Conservation (phyloP, 148 eudicot species). For the Rhododendron mucronatum region DNA sequence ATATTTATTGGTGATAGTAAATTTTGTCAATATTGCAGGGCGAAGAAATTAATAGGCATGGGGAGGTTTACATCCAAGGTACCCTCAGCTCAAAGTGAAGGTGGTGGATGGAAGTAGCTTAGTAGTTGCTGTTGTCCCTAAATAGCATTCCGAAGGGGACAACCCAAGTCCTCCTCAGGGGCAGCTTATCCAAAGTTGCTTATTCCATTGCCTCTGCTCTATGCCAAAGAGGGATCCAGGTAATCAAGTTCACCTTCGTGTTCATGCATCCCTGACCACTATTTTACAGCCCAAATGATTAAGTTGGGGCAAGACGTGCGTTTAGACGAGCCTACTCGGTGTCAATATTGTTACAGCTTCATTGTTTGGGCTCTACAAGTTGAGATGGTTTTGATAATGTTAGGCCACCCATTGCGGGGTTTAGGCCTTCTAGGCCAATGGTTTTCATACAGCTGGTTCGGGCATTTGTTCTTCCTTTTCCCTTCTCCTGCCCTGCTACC, state of each 20-base stretch:
- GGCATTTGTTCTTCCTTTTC: not conserved
- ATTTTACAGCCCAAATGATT: no score
- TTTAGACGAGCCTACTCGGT: not conserved
- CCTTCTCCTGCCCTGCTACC: not conserved
- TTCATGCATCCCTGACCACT: not conserved
- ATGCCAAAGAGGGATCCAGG: slow-evolving; percentile 46
- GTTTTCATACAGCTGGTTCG: not conserved
- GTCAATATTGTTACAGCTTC: not conserved
- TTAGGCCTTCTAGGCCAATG: not conserved
- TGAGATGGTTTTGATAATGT: not conserved
- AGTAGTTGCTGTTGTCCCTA: slow-evolving; percentile 33
- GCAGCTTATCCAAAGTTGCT: slow-evolving; percentile 34
- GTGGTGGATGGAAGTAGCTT: slow-evolving; percentile 61
- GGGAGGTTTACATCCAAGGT: slow-evolving; percentile 21
- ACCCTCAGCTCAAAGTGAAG: slow-evolving; percentile 47
- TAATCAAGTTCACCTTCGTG: not conserved
- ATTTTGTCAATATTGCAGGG: slow-evolving; percentile 15
- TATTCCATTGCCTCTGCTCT: slow-evolving; percentile 27
- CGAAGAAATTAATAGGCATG: slow-evolving; percentile 31
- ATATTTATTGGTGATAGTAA: not conserved
- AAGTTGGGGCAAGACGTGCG: not conserved
- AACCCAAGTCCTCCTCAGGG: slow-evolving; percentile 30
- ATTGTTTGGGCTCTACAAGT: not conserved
- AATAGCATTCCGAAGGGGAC: slow-evolving; percentile 43
- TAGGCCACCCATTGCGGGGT: not conserved